phyloP scores from a whole-genome alignment of 2,329 filamentous ascomycete genomes.

The Camillea tinctor region DNA sequence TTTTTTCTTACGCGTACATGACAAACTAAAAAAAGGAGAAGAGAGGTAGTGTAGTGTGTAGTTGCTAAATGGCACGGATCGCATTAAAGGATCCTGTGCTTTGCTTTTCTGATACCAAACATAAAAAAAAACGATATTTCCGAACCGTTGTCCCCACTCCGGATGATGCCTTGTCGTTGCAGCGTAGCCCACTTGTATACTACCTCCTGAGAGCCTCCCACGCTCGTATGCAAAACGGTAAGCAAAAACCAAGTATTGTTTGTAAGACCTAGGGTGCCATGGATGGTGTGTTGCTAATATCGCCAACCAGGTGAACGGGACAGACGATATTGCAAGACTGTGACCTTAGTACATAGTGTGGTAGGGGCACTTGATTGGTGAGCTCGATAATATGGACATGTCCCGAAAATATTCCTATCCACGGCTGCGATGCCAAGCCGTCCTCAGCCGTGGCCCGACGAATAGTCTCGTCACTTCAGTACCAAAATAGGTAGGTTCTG shows the following conservation, averaged over 20 bases:
- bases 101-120: conserved; percentile 13
- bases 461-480: conserved; percentile 12
- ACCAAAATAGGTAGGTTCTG: no score
- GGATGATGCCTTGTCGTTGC: not conserved
- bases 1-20: conserved; percentile 2
- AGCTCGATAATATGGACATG: not conserved
- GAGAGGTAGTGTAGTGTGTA: not conserved
- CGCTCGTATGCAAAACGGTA: not conserved
- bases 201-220: not conserved
- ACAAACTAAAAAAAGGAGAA: conserved; percentile 3
- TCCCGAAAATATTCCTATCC: conserved; percentile 18
- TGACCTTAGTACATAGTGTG: not conserved
- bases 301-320: conserved; percentile 24
- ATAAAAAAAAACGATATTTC: not conserved
- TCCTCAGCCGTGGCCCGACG: conserved; percentile 1
- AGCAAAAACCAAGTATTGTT: conserved; percentile 2
- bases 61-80: not conserved
- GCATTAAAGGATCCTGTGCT: not conserved
- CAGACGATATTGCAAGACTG: conserved; percentile 12
- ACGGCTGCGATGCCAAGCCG: conserved; percentile 20
- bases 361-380: conserved; percentile 12
- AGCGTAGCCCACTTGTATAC: not conserved
- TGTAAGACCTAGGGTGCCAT: not conserved
- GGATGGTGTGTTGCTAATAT: conserved; percentile 6
- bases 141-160: not conserved